Evolutionary conservation across 1,284 basidiomycete genomes (phyloP).

Genomic region (Xerocomus amazonicus): DNA sequence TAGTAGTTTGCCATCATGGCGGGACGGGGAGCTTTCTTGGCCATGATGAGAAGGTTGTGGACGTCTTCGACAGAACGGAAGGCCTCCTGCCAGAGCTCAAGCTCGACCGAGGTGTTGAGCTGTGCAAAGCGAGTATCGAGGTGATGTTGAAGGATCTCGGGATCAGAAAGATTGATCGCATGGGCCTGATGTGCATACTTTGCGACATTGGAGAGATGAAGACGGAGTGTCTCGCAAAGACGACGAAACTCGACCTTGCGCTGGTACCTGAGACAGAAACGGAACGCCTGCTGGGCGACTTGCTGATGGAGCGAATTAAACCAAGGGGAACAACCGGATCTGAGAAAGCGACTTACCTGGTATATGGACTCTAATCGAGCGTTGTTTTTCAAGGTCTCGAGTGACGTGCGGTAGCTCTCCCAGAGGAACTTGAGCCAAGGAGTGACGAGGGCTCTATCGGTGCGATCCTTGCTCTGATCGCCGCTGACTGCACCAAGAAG

Average conservation of each 20-base stretch:
- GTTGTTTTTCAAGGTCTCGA: slow-evolving; percentile 98
- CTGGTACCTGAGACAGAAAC: slow-evolving; percentile 92
- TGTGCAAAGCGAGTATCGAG: slow-evolving; percentile 98
- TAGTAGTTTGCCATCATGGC: slow-evolving; percentile 99
- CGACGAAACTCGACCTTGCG: slow-evolving; percentile 98
- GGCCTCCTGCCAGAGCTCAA: slow-evolving; percentile 99
- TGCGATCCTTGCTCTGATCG: slow-evolving; percentile 92
- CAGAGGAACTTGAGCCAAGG: slow-evolving; percentile 98
- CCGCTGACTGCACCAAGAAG: slow-evolving; percentile 85
- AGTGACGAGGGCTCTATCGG: slow-evolving; percentile 92
- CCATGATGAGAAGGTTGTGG: slow-evolving; percentile 91
- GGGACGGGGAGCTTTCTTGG: slow-evolving; percentile 88
- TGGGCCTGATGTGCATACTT: slow-evolving; percentile 96
- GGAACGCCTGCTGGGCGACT: slow-evolving; percentile 96
- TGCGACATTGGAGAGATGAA: slow-evolving; percentile 92
- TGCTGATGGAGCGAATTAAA: slow-evolving; percentile 47
- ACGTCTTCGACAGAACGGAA: slow-evolving; percentile 99
- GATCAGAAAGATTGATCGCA: slow-evolving; percentile 96
- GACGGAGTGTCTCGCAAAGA: slow-evolving; percentile 93
- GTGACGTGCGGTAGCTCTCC: slow-evolving; percentile 96
- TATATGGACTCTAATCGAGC: slow-evolving; percentile 92
- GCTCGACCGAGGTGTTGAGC: slow-evolving; percentile 96
- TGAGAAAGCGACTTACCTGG: slow-evolving; percentile 57
- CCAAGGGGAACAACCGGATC: no score
- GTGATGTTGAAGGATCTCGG: slow-evolving; percentile 95